Percentiles rank a stretch among this genome's conserved stretches.
Evolutionary conservation across 345 rosid species (phyloP).

Genomic region (Rubroshorea leprosula): DNA sequence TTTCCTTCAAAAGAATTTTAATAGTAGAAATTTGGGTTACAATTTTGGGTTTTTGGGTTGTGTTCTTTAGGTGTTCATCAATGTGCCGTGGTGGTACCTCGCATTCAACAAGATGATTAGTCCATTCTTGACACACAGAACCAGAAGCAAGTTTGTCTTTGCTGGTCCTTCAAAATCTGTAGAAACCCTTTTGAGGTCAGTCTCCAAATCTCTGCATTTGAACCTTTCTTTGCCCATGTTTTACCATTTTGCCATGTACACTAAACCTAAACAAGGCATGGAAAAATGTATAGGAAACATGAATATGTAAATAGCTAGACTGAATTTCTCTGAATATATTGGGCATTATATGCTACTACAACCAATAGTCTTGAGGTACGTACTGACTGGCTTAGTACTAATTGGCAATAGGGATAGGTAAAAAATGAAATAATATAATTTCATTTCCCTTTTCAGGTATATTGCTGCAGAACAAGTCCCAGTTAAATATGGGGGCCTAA

Average conservation of each 20-base stretch:
- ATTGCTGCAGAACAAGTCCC: conserved; percentile 64
- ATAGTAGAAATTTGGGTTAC: background rate
- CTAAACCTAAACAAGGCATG: no score
- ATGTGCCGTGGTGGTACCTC: conserved; percentile 98
- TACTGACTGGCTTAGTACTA: no score
- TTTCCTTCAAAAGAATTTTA: background rate
- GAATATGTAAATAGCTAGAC: no score
- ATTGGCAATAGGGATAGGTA: no score
- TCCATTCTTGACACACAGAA: conserved; percentile 84
- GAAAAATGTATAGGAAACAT: no score
- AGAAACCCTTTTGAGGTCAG: conserved; percentile 78
- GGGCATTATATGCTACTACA: no score
- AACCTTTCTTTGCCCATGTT: background rate
- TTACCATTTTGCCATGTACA: background rate
- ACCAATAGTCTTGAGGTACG: no score
- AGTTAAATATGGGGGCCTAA: conserved; percentile 55
- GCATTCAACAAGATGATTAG: conserved; percentile 67
- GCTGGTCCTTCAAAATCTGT: conserved; percentile 76
- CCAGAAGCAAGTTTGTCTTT: conserved; percentile 87
- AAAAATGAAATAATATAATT: background rate
- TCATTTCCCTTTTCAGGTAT: conserved; percentile 29
- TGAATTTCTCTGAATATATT: no score
- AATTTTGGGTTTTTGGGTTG: background rate
- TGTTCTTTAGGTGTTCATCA: conserved; percentile 63
- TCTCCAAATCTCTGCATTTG: background rate